Evolutionary conservation across 1,139 yeast genomes (phyloP).

Genomic region (Insectozyma bohioensis): DNA sequence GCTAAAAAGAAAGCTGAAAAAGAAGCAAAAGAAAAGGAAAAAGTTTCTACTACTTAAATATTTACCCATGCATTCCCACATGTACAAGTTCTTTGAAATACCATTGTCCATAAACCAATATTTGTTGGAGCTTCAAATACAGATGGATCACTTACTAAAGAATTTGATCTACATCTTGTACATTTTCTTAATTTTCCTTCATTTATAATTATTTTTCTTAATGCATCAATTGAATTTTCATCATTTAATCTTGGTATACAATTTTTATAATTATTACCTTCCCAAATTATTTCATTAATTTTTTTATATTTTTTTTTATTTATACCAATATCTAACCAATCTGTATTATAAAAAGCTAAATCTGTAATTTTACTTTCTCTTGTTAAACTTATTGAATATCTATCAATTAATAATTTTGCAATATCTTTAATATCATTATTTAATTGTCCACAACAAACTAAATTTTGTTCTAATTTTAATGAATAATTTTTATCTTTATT

Average conservation of each 20-base stretch:
- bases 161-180: slow-evolving; percentile 65
- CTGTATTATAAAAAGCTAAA: slow-evolving; percentile 65
- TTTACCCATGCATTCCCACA: slow-evolving; percentile 81
- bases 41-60: slow-evolving; percentile 4
- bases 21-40: slow-evolving; percentile 7
- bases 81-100: slow-evolving; percentile 72
- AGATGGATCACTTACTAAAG: slow-evolving; percentile 49
- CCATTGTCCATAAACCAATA: slow-evolving; percentile 65
- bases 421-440: slow-evolving; percentile 44
- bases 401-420: slow-evolving; percentile 32
- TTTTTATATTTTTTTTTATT: slow-evolving; percentile 9
- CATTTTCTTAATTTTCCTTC: slow-evolving; percentile 46
- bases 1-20: slow-evolving; percentile 18
- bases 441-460: slow-evolving; percentile 63
- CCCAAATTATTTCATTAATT: slow-evolving; percentile 1
- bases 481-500: slow-evolving; percentile 32
- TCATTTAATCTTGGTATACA: slow-evolving; percentile 21
- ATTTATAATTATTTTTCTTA: slow-evolving; percentile 41
- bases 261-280: slow-evolving; percentile 10
- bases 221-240: slow-evolving; percentile 33
- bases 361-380: slow-evolving; percentile 46
- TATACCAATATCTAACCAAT: slow-evolving; percentile 62
- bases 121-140: slow-evolving; percentile 38
- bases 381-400: slow-evolving; percentile 30
- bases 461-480: slow-evolving; percentile 58